A percentile compares a stretch with the other conserved stretches of the same genome.
Conservation (phyloP, 1,139 yeast species). For the Lodderomyces parapsilosis region DNA sequence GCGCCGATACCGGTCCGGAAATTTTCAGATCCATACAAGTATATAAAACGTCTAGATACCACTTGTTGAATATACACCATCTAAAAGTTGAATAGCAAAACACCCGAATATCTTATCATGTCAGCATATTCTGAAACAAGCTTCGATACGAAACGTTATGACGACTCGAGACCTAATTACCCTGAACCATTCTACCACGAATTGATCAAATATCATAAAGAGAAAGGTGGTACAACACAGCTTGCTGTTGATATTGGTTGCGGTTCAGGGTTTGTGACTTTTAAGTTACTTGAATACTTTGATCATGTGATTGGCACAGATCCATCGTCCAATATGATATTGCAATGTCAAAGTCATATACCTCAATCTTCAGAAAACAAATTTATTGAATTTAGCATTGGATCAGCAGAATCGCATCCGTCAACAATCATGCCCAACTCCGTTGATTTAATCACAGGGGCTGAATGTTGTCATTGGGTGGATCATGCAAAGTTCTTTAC, state of each 20-base stretch:
- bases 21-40: background rate
- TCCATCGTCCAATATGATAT: conserved; percentile 63
- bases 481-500: conserved; percentile 52
- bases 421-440: conserved; percentile 25
- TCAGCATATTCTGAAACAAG: conserved; percentile 36
- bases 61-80: background rate
- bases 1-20: background rate
- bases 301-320: conserved; percentile 65
- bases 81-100: background rate
- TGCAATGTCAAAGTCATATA: conserved; percentile 32
- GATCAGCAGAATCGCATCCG: conserved; percentile 30
- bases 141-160: conserved; percentile 37
- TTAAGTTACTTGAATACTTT: conserved; percentile 47
- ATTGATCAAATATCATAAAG: conserved; percentile 27
- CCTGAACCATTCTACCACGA: conserved; percentile 33
- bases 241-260: conserved; percentile 72
- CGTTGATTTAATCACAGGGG: conserved; percentile 66
- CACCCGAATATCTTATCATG: conserved; percentile 19
- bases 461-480: conserved; percentile 83
- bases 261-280: conserved; percentile 81
- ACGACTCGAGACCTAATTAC: conserved; percentile 41
- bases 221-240: conserved; percentile 17
- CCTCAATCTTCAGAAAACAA: background rate
- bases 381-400: conserved; percentile 25
- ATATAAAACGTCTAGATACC: background rate